These are phyloP conservation scores for Sinapis alba DNA, from an alignment of 441 rosid genomes.

Conservation along the genomic window DNA sequence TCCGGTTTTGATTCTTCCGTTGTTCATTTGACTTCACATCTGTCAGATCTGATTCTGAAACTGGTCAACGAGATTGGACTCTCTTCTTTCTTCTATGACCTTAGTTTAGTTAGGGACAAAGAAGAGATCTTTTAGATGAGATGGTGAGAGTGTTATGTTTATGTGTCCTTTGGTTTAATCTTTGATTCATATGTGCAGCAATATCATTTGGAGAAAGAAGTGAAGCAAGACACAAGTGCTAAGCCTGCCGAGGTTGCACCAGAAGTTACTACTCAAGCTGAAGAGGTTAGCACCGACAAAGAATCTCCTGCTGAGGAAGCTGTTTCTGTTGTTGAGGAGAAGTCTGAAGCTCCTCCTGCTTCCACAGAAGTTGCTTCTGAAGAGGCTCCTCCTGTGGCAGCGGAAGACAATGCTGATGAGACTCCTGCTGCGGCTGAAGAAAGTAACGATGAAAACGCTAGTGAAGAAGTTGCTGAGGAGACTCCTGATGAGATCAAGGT, in stretches of 20 bases:
- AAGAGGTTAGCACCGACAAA: conserved; percentile 43
- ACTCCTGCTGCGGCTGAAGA: conserved; percentile 55
- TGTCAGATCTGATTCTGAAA: conserved; percentile 31
- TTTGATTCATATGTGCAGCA: conserved; percentile 51
- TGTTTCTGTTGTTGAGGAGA: conserved; percentile 53
- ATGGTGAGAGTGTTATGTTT: background rate
- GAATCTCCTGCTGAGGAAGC: conserved; percentile 40
- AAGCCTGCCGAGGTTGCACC: conserved; percentile 53
- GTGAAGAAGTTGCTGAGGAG: conserved; percentile 57
- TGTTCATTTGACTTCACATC: background rate
- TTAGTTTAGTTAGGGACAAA: background rate
- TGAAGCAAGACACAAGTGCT: conserved; percentile 35
- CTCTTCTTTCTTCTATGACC: background rate
- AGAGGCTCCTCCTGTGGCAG: conserved; percentile 47
- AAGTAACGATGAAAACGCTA: conserved; percentile 45
- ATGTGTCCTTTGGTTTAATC: background rate
- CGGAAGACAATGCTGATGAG: conserved; percentile 30
- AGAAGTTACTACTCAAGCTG: conserved; percentile 46
- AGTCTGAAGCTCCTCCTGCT: conserved; percentile 46
- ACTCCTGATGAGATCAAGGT: conserved; percentile 90
- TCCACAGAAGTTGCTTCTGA: too few relatives aligned
- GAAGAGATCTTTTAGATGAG: background rate
- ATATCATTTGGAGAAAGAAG: conserved; percentile 76
- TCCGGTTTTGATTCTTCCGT: background rate
- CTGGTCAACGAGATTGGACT: background rate